phyloP scores from a whole-genome alignment of 805 yeast species.

The Saturnispora galanensis region DNA sequence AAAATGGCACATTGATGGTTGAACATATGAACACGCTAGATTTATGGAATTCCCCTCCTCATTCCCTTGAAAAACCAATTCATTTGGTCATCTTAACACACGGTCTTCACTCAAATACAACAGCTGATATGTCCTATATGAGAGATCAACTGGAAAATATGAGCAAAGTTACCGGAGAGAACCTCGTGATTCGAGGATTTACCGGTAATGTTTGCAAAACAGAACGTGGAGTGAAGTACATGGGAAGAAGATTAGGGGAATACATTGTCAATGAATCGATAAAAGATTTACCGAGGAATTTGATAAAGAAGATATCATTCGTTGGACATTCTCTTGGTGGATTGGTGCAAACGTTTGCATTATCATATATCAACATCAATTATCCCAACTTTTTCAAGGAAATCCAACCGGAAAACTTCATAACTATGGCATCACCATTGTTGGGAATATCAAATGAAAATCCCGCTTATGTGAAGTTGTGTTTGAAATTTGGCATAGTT shows the following conservation, averaged over 20 bases:
- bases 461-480: slow-evolving; percentile 76
- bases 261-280: slow-evolving; percentile 48
- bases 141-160: slow-evolving; percentile 65
- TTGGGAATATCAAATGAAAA: slow-evolving; percentile 83
- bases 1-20: slow-evolving; percentile 29
- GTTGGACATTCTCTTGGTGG: slow-evolving; percentile 95
- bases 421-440: slow-evolving; percentile 80
- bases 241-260: slow-evolving; percentile 75
- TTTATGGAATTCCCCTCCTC: slow-evolving; percentile 68
- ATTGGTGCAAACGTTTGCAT: slow-evolving; percentile 79
- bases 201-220: slow-evolving; percentile 81
- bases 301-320: slow-evolving; percentile 54
- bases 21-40: slow-evolving; percentile 50
- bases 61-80: slow-evolving; percentile 40
- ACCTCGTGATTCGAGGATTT: slow-evolving; percentile 73
- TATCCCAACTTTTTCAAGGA: slow-evolving; percentile 61
- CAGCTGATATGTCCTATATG: slow-evolving; percentile 82
- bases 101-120: slow-evolving; percentile 82
- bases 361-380: slow-evolving; percentile 63
- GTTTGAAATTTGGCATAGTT: slow-evolving; percentile 78
- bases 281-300: slow-evolving; percentile 1
- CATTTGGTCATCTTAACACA: slow-evolving; percentile 85
- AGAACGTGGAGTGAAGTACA: slow-evolving; percentile 74
- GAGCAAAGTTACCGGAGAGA: slow-evolving; percentile 39
- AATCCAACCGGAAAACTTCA: slow-evolving; percentile 65